Conservation (phyloP, 257 asterid genomes). For the Przewalskia tangutica region DNA sequence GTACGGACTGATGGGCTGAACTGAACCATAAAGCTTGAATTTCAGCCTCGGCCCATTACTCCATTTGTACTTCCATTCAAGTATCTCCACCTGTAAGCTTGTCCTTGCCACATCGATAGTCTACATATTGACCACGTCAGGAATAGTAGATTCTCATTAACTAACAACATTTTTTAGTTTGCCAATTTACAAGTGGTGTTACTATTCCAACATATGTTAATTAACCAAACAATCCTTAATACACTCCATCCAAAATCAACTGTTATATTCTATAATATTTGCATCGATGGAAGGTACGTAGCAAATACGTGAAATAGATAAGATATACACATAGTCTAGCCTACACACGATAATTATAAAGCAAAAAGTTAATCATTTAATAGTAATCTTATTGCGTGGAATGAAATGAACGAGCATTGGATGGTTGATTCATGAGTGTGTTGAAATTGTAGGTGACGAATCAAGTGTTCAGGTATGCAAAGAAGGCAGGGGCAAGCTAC, state of each 20-base stretch:
- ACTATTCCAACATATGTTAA: too few relatives aligned
- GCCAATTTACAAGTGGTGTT: too few relatives aligned
- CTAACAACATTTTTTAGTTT: too few relatives aligned
- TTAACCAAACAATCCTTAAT: too few relatives aligned
- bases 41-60: neutral
- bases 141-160: too few relatives aligned
- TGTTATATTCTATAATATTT: too few relatives aligned
- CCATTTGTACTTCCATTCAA: neutral
- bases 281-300: too few relatives aligned
- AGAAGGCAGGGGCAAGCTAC: conserved; percentile 93
- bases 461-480: conserved; percentile 83
- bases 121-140: neutral
- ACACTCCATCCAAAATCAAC: neutral
- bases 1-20: conserved; percentile 42
- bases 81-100: neutral
- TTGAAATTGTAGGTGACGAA: conserved; percentile 59
- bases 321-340: too few relatives aligned
- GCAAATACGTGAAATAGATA: neutral
- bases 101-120: neutral
- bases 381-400: neutral
- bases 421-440: neutral
- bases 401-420: neutral
- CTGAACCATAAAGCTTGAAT: conserved; percentile 8
- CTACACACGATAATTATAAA: too few relatives aligned
- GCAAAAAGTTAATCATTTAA: neutral